Conservation (phyloP, 306 rosid species). For the Citrullus amarus region DNA sequence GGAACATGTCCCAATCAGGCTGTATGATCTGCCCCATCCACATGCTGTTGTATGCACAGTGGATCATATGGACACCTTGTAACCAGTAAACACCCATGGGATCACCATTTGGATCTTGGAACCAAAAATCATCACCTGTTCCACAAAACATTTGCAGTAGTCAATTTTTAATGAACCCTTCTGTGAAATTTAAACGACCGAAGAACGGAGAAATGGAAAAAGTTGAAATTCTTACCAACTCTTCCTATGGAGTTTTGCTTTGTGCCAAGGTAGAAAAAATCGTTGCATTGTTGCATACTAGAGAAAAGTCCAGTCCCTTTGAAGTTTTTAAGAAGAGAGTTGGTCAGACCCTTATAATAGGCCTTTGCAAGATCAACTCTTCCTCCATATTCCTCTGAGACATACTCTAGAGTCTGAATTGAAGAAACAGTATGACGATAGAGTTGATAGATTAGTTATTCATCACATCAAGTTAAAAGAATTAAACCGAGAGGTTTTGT, state of each 20-base stretch:
- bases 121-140: constrained; percentile 92
- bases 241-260: constrained; percentile 56
- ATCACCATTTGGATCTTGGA: constrained; percentile 79
- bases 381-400: constrained; percentile 65
- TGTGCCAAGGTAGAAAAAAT: constrained; percentile 80
- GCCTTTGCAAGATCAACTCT: constrained; percentile 72
- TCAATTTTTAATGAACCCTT: neutral
- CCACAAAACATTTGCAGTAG: neutral
- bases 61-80: constrained; percentile 89
- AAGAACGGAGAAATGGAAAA: neutral
- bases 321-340: constrained; percentile 59
- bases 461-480: neutral
- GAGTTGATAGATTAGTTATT: neutral
- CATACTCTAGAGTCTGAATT: constrained; percentile 52
- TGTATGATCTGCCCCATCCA: constrained; percentile 93
- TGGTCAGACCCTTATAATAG: constrained; percentile 49
- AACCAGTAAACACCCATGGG: constrained; percentile 83
- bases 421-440: neutral
- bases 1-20: constrained; percentile 98
- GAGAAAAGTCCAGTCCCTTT: constrained; percentile 68
- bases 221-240: constrained; percentile 40
- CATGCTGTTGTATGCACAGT: constrained; percentile 79
- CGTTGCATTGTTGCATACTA: constrained; percentile 96
- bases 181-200: neutral
- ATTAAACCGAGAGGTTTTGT: neutral